Evolutionary conservation across 148 eudicot genomes (phyloP).

Genomic region (Silene conica): DNA sequence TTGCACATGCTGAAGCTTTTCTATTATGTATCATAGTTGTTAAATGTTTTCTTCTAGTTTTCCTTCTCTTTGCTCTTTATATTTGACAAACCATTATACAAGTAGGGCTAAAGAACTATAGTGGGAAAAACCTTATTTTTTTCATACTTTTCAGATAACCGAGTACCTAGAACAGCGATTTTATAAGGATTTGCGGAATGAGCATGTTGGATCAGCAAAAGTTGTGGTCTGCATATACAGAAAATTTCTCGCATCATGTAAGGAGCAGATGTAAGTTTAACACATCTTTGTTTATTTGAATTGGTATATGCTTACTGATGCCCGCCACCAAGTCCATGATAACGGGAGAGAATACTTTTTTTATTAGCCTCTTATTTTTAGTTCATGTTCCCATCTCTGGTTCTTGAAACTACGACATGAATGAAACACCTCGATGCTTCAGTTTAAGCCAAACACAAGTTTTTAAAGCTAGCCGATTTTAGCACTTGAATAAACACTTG

Average conservation of each 20-base stretch:
- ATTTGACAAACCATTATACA: background rate
- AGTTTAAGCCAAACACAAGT: background rate
- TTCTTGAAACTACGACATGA: background rate
- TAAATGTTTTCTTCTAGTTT: background rate
- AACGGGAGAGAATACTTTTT: background rate
- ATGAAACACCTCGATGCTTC: background rate
- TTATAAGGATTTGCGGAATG: constrained; percentile 84
- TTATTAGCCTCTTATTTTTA: background rate
- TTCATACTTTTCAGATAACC: constrained; percentile 51
- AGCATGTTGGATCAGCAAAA: constrained; percentile 65
- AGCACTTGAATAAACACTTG: constrained; percentile 4
- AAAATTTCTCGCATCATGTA: constrained; percentile 75
- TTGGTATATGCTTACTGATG: background rate
- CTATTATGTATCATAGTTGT: background rate
- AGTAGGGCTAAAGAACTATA: background rate
- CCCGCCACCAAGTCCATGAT: background rate
- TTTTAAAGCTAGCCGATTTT: background rate
- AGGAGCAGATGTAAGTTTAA: constrained; percentile 88
- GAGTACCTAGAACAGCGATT: constrained; percentile 70
- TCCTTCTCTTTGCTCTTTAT: constrained; percentile 1
- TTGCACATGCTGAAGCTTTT: background rate
- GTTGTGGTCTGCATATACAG: constrained; percentile 64
- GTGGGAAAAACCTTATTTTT: constrained; percentile 5
- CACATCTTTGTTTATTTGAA: constrained; percentile 15
- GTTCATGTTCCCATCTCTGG: background rate